These are phyloP conservation scores for Knoxia roxburghii DNA, from an alignment of 257 asterid genomes.

Conservation along the genomic window DNA sequence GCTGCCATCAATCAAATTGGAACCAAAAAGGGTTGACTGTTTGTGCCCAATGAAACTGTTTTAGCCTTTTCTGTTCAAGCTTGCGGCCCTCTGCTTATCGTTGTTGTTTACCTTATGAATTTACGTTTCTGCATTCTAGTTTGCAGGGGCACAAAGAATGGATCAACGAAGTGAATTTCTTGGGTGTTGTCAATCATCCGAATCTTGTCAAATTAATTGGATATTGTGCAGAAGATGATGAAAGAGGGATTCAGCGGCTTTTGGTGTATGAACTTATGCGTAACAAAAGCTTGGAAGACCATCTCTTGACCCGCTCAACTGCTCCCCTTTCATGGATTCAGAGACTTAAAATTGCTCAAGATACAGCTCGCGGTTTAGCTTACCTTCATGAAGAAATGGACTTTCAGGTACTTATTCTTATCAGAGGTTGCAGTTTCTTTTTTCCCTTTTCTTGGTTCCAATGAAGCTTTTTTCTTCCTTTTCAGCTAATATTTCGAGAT, in stretches of 20 bases:
- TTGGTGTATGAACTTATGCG: conserved; percentile 83
- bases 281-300: conserved; percentile 90
- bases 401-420: conserved; percentile 57
- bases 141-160: conserved; percentile 99
- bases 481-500: conserved; percentile 84
- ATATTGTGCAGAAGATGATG: conserved; percentile 93
- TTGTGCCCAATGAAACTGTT: neutral
- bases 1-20: conserved; percentile 1
- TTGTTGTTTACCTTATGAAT: conserved; percentile 16
- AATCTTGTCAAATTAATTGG: conserved; percentile 89
- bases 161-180: conserved; percentile 80
- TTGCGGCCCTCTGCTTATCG: neutral
- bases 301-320: conserved; percentile 50
- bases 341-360: conserved; percentile 78
- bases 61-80: neutral
- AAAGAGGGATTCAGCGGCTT: conserved; percentile 91
- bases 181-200: conserved; percentile 81
- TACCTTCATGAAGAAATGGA: conserved; percentile 98
- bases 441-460: too few species aligned
- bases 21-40: conserved; percentile 3
- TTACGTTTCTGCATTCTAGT: conserved; percentile 53
- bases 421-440: neutral
- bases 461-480: conserved; percentile 11
- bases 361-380: conserved; percentile 90
- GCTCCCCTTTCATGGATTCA: conserved; percentile 68